These are phyloP conservation scores for Verticillium alfalfae DNA, from an alignment of 2,329 filamentous ascomycete genomes.

Conservation along the genomic window DNA sequence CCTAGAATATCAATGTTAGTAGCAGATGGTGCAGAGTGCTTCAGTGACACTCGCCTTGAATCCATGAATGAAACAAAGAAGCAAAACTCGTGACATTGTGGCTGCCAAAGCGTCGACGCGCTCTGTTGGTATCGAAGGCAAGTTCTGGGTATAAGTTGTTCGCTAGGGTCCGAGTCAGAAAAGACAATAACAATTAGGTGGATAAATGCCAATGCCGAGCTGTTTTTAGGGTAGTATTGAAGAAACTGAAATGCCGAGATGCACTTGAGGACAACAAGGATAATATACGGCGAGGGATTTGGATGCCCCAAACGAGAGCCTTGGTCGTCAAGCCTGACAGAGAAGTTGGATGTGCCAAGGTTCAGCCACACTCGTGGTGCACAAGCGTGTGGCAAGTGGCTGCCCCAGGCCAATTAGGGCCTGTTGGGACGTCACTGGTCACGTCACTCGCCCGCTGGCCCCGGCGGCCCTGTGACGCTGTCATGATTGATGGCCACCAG, in stretches of 20 bases:
- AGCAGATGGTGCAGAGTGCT: background rate
- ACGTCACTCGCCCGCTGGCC: slow-evolving; percentile 6
- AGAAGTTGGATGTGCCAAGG: slow-evolving; percentile 7
- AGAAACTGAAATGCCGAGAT: background rate
- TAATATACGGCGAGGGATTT: background rate
- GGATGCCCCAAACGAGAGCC: background rate
- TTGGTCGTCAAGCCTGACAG: background rate
- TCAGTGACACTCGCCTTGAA: slow-evolving; percentile 49
- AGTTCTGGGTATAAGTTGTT: background rate
- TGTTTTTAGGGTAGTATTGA: background rate
- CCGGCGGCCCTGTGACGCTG: background rate
- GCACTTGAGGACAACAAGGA: background rate
- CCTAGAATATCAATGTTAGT: slow-evolving; percentile 31
- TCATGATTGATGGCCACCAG: background rate
- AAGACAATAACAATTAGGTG: background rate
- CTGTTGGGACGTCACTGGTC: slow-evolving; percentile 9
- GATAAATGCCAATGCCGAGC: background rate
- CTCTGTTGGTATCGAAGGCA: background rate
- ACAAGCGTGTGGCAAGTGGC: slow-evolving; percentile 6
- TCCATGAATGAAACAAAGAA: slow-evolving; percentile 71
- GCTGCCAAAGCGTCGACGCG: background rate
- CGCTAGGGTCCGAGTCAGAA: background rate
- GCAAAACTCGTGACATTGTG: slow-evolving; percentile 48
- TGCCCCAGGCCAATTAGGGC: slow-evolving; percentile 6
- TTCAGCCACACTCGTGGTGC: slow-evolving; percentile 10